Percentiles rank a stretch among this genome's conserved stretches.
These are phyloP conservation scores for Auriscalpium orientale DNA, from an alignment of 768 basidiomycete genomes.

Conservation along the genomic window DNA sequence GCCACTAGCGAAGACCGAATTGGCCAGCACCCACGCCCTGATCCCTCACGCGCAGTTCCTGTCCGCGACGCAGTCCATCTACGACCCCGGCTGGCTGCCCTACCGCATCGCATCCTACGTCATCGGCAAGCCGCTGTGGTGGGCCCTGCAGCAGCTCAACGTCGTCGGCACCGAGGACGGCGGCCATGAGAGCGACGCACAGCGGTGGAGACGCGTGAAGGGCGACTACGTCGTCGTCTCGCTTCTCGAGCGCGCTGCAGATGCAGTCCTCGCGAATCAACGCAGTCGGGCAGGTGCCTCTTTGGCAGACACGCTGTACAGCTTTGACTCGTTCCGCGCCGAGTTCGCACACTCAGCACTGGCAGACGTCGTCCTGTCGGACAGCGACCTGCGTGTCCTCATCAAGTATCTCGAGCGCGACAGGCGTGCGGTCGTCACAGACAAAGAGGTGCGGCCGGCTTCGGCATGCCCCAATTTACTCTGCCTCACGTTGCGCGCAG, in stretches of 20 bases:
- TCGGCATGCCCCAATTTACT: neutral
- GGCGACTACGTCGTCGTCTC: constrained; percentile 66
- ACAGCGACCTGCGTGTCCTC: constrained; percentile 60
- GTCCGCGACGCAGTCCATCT: constrained; percentile 48
- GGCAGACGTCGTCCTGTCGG: constrained; percentile 41
- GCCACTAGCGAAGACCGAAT: constrained; percentile 63
- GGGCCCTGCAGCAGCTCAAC: constrained; percentile 76
- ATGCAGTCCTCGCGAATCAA: constrained; percentile 39
- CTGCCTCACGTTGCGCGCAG: constrained; percentile 28
- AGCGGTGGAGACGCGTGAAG: constrained; percentile 48
- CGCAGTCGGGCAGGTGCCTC: constrained; percentile 36
- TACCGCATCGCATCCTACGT: constrained; percentile 62
- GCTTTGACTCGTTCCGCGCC: constrained; percentile 47
- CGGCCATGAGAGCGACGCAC: constrained; percentile 31
- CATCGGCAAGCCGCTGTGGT: constrained; percentile 77
- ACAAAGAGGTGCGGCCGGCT: constrained; percentile 50
- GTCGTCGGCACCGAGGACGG: constrained; percentile 55
- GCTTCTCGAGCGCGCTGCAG: constrained; percentile 61
- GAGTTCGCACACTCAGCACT: constrained; percentile 43
- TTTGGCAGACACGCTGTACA: constrained; percentile 57
- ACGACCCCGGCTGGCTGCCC: constrained; percentile 61
- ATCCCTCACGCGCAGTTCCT: constrained; percentile 51
- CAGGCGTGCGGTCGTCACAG: constrained; percentile 49
- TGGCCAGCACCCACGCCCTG: constrained; percentile 36
- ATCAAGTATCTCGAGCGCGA: constrained; percentile 79